Evolutionary conservation across 2,329 filamentous ascomycete species (phyloP).

Genomic region (Pseudogymnoascus sp.): DNA sequence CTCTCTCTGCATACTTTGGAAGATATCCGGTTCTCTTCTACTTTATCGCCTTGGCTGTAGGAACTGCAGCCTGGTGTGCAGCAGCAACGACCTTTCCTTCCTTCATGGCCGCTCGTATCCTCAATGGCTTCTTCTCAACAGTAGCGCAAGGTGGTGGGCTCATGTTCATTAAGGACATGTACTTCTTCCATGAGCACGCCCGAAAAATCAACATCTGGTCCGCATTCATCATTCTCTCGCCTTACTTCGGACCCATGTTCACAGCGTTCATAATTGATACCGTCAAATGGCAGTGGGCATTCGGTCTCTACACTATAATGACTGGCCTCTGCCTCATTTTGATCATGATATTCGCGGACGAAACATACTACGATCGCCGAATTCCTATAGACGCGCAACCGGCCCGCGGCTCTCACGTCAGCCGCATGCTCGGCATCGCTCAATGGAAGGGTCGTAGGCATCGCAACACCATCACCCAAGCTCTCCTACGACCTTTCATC

Average conservation of each 20-base stretch:
- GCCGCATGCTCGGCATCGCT: constrained; percentile 24
- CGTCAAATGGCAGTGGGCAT: constrained; percentile 39
- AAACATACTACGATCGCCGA: constrained; percentile 44
- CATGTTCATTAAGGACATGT: constrained; percentile 51
- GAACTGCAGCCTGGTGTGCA: constrained; percentile 13
- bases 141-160: constrained; percentile 32
- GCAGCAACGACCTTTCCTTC: constrained; percentile 10
- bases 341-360: constrained; percentile 37
- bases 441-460: constrained; percentile 24
- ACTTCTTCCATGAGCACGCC: constrained; percentile 48
- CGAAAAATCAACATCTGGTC: constrained; percentile 45
- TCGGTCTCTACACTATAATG: constrained; percentile 41
- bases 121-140: constrained; percentile 23
- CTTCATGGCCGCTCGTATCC: constrained; percentile 13
- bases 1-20: constrained; percentile 37
- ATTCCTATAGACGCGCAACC: constrained; percentile 33
- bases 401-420: constrained; percentile 21
- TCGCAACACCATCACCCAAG: constrained; percentile 36
- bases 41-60: constrained; percentile 11
- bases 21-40: constrained; percentile 33
- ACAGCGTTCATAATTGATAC: constrained; percentile 28
- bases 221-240: constrained; percentile 33
- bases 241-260: constrained; percentile 39
- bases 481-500: constrained; percentile 33
- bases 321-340: constrained; percentile 27